These are phyloP conservation scores for Syncephalastrum racemosum DNA, from an alignment of 371 early-diverging fungal genomes.

Conservation along the genomic window DNA sequence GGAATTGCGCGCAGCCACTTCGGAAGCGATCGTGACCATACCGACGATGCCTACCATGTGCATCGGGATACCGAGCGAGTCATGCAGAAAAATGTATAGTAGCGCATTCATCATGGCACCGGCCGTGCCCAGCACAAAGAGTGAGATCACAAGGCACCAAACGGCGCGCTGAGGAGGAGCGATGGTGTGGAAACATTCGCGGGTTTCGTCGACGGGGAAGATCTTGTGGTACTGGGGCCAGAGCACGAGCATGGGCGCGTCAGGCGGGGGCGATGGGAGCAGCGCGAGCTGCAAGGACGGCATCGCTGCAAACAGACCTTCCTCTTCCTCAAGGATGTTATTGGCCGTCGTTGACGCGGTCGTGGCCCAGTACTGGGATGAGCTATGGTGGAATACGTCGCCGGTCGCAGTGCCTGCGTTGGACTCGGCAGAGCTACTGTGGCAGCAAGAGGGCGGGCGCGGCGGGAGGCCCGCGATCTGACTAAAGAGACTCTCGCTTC, in stretches of 20 bases:
- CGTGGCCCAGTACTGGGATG: slow-evolving; percentile 14
- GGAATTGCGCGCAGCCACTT: slow-evolving; percentile 3
- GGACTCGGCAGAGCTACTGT: too few species aligned
- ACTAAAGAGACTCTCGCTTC: too few species aligned
- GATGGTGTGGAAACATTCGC: background rate
- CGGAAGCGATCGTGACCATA: slow-evolving; percentile 8
- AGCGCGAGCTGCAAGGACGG: slow-evolving; percentile 20
- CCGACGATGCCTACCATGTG: slow-evolving; percentile 20
- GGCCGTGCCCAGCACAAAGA: slow-evolving; percentile 12
- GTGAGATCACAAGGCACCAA: slow-evolving; percentile 6
- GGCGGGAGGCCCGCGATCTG: too few species aligned
- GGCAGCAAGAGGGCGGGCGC: too few species aligned
- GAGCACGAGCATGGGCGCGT: slow-evolving; percentile 19
- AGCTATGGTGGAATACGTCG: background rate
- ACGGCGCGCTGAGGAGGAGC: slow-evolving; percentile 3
- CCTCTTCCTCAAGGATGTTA: slow-evolving; percentile 2
- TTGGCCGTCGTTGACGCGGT: slow-evolving; percentile 9
- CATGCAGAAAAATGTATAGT: slow-evolving; percentile 16
- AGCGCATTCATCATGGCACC: slow-evolving; percentile 21
- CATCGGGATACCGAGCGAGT: slow-evolving; percentile 20
- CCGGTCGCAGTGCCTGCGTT: too few species aligned
- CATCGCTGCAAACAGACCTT: slow-evolving; percentile 11
- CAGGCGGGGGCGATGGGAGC: slow-evolving; percentile 18
- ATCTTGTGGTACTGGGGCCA: slow-evolving; percentile 5
- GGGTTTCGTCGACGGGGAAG: slow-evolving; percentile 1